These are phyloP conservation scores for Suillus hirtellus DNA, from an alignment of 768 basidiomycete species.

Conservation along the genomic window DNA sequence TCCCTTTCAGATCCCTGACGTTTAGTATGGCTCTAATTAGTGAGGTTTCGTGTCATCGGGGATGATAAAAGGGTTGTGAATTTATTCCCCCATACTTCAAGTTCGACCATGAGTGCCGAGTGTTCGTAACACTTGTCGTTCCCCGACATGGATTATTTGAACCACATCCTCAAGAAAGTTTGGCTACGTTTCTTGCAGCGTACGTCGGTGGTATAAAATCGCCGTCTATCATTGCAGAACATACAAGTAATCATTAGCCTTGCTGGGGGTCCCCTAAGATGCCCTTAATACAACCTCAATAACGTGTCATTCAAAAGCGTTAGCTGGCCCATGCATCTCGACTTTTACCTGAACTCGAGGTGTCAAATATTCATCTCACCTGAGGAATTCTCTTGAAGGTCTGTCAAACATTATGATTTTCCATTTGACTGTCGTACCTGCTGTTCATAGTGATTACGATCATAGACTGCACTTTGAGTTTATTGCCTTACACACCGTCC, in stretches of 20 bases:
- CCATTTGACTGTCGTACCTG: not conserved
- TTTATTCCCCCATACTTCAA: conserved; percentile 15
- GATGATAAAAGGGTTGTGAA: conserved; percentile 57
- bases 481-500: not conserved
- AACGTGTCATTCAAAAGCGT: not conserved
- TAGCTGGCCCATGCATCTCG: not conserved
- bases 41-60: conserved; percentile 67
- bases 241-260: not conserved
- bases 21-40: conserved; percentile 32
- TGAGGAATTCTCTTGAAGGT: not conserved
- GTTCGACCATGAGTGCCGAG: not conserved
- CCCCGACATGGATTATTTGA: not conserved
- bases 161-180: not conserved
- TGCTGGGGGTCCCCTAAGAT: not conserved
- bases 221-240: not conserved
- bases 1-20: not conserved
- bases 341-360: not conserved
- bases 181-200: not conserved
- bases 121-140: not conserved
- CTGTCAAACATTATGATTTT: not conserved
- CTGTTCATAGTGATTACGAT: not conserved
- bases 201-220: too few relatives aligned
- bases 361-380: not conserved
- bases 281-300: not conserved
- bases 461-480: not conserved